phyloP scores from a whole-genome alignment of 2,329 filamentous ascomycete species.

The Mariannaea elegans region DNA sequence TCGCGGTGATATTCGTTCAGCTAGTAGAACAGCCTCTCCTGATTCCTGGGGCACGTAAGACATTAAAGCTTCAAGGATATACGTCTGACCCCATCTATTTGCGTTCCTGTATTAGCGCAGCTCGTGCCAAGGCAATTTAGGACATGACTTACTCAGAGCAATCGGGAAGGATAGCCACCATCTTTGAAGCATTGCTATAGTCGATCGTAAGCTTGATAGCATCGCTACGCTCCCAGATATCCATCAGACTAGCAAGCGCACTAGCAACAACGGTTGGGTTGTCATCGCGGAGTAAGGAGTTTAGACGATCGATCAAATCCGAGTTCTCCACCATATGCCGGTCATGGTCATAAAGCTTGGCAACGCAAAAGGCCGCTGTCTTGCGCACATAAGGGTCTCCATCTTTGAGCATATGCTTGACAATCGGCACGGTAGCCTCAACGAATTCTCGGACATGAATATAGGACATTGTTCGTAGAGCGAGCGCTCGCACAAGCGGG shows the following conservation, averaged over 20 bases:
- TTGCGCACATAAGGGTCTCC: slow-evolving; percentile 96
- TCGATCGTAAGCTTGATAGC: slow-evolving; percentile 98
- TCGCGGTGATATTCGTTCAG: slow-evolving; percentile 93
- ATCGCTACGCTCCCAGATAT: slow-evolving; percentile 98
- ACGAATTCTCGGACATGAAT: slow-evolving; percentile 97
- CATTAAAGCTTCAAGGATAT: slow-evolving; percentile 97
- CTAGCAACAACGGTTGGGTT: slow-evolving; percentile 98
- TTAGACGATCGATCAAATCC: slow-evolving; percentile 90
- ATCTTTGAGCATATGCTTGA: slow-evolving; percentile 86
- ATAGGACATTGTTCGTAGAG: slow-evolving; percentile 95
- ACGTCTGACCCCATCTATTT: slow-evolving; percentile 94
- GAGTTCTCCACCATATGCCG: slow-evolving; percentile 87
- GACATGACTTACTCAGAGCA: slow-evolving; percentile 85
- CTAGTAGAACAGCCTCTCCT: slow-evolving; percentile 85
- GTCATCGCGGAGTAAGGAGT: slow-evolving; percentile 89
- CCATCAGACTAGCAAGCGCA: slow-evolving; percentile 88
- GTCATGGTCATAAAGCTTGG: slow-evolving; percentile 98
- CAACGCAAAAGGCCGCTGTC: slow-evolving; percentile 94
- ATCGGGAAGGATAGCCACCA: slow-evolving; percentile 94
- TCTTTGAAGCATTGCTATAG: slow-evolving; percentile 96
- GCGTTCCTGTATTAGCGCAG: slow-evolving; percentile 21
- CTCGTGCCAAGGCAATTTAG: neutral
- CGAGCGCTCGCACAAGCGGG: slow-evolving; percentile 89
- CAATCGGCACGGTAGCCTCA: slow-evolving; percentile 84
- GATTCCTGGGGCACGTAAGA: slow-evolving; percentile 95